Conservation (phyloP, 495 filamentous ascomycete species). For the Hapsidospora chrysogenum region DNA sequence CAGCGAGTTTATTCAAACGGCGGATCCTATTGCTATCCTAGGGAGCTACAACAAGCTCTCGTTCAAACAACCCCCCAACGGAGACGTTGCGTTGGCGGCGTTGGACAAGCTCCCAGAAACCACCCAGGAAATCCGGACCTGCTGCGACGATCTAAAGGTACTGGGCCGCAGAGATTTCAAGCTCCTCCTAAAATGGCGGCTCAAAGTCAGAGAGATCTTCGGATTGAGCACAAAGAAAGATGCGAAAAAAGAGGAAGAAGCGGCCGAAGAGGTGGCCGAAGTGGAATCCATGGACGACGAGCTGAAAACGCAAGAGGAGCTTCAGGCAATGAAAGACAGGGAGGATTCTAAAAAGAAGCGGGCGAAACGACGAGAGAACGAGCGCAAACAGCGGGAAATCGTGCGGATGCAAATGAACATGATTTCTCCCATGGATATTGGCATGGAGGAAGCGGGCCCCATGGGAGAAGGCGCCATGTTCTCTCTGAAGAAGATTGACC, state of each 20-base stretch:
- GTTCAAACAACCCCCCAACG: conserved; percentile 59
- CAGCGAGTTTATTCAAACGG: conserved; percentile 87
- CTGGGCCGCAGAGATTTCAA: conserved; percentile 92
- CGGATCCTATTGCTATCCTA: conserved; percentile 90
- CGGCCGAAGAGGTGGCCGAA: conserved; percentile 57
- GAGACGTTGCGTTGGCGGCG: conserved; percentile 74
- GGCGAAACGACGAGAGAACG: conserved; percentile 68
- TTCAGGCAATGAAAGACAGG: conserved; percentile 64
- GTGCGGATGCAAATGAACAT: conserved; percentile 92
- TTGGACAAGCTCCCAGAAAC: conserved; percentile 86
- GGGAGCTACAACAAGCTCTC: conserved; percentile 69
- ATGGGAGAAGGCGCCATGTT: conserved; percentile 70
- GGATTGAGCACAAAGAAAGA: conserved; percentile 68
- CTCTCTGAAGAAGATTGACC: conserved; percentile 60
- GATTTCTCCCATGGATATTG: conserved; percentile 89
- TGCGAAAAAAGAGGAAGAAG: conserved; percentile 18
- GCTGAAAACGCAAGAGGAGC: conserved; percentile 69
- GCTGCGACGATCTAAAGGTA: conserved; percentile 79
- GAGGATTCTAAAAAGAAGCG: conserved; percentile 59
- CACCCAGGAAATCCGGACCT: conserved; percentile 67
- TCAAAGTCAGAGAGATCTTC: conserved; percentile 82
- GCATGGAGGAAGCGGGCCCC: conserved; percentile 75
- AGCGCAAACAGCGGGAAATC: conserved; percentile 79
- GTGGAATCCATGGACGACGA: conserved; percentile 89
- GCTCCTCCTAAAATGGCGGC: conserved; percentile 76